A percentile compares a stretch with the other conserved stretches of the same genome.
phyloP scores from a whole-genome alignment of 148 eudicot species.

The Nyssa sinensis region DNA sequence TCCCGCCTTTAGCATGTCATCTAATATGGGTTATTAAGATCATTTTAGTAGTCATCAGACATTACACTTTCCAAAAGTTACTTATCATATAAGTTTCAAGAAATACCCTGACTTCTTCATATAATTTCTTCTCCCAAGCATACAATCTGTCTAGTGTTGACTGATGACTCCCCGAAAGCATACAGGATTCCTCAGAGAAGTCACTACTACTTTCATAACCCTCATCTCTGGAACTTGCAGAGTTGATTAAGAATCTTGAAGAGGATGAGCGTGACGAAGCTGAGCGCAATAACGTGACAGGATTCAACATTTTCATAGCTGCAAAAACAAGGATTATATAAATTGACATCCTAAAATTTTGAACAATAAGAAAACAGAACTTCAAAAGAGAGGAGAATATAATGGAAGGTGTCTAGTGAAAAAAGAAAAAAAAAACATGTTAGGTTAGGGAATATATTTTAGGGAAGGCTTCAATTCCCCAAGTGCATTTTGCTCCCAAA shows the following conservation, averaged over 20 bases:
- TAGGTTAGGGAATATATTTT: background rate
- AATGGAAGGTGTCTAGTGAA: background rate
- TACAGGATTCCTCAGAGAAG: conserved; percentile 65
- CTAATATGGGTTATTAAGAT: background rate
- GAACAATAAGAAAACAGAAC: background rate
- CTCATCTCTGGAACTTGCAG: conserved; percentile 68
- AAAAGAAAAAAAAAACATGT: too few relatives aligned
- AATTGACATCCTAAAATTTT: background rate
- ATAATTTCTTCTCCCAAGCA: conserved; percentile 97
- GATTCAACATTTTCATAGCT: conserved; percentile 90
- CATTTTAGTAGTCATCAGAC: too few relatives aligned
- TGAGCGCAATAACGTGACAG: conserved; percentile 80
- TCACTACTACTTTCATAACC: conserved; percentile 64
- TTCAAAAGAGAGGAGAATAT: background rate
- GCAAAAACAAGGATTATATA: conserved; percentile 21
- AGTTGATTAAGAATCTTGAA: conserved; percentile 59
- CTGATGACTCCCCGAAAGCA: conserved; percentile 74
- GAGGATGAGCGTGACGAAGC: conserved; percentile 88
- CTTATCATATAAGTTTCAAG: conserved; percentile 14
- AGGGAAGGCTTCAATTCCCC: background rate
- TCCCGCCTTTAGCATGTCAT: background rate
- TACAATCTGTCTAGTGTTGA: conserved; percentile 81
- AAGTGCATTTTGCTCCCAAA: background rate
- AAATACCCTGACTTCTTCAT: conserved; percentile 92
- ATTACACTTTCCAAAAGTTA: background rate